Evolutionary conservation across 2,329 filamentous ascomycete species (phyloP).

Genomic region (Monosporascus sp.): DNA sequence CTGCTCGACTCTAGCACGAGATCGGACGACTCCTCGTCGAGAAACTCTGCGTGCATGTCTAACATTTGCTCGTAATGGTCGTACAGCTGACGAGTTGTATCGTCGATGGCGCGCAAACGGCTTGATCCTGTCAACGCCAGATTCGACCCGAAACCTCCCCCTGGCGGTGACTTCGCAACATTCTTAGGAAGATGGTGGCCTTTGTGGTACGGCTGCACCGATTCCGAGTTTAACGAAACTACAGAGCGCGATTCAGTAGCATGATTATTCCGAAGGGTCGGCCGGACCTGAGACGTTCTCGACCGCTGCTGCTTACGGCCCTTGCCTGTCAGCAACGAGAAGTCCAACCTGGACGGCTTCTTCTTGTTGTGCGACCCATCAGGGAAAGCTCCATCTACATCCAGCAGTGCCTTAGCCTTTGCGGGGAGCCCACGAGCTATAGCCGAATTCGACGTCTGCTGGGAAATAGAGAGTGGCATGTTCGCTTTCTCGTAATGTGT

Average conservation of each 20-base stretch:
- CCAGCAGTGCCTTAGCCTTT: conserved; percentile 41
- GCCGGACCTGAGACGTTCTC: conserved; percentile 13
- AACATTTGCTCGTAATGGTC: conserved; percentile 55
- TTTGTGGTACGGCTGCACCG: conserved; percentile 5
- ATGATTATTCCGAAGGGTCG: conserved; percentile 31
- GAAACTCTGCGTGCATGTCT: conserved; percentile 34
- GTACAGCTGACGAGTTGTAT: conserved; percentile 43
- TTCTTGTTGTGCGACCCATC: conserved; percentile 34
- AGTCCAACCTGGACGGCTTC: conserved; percentile 44
- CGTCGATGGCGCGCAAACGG: conserved; percentile 22
- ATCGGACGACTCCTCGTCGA: conserved; percentile 11
- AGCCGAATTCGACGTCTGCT: conserved; percentile 53
- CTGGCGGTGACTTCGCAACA: conserved; percentile 7
- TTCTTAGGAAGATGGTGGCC: conserved; percentile 9
- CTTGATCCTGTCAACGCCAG: conserved; percentile 9
- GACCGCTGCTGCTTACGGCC: conserved; percentile 28
- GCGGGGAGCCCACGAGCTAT: conserved; percentile 50
- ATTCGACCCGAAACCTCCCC: conserved; percentile 24
- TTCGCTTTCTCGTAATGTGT: conserved; percentile 54
- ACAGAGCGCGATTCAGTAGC: conserved; percentile 37
- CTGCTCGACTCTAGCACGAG: conserved; percentile 5
- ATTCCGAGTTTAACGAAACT: conserved; percentile 24
- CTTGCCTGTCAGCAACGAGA: conserved; percentile 37
- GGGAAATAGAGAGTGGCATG: conserved; percentile 50
- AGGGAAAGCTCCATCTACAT: conserved; percentile 33